Evolutionary conservation across 306 rosid species (phyloP).

Genomic region (Prunus salicina): DNA sequence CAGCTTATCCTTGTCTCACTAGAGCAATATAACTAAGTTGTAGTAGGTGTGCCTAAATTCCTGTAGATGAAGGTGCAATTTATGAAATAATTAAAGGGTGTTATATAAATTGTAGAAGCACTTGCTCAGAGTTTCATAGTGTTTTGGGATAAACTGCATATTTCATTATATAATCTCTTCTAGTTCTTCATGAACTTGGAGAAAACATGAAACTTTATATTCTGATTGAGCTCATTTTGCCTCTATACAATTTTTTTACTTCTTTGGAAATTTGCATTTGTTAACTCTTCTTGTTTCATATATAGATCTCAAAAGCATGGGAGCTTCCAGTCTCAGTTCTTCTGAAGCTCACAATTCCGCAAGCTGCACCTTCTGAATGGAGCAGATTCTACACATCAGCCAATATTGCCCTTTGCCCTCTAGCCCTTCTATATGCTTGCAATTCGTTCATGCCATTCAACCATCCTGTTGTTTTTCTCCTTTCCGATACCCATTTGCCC

Average conservation of each 20-base stretch:
- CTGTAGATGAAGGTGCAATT: background rate
- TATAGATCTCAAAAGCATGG: conserved; percentile 69
- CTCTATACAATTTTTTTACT: background rate
- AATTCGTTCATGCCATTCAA: conserved; percentile 65
- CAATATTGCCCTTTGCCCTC: conserved; percentile 78
- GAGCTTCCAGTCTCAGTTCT: conserved; percentile 62
- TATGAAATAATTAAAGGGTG: background rate
- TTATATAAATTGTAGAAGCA: background rate
- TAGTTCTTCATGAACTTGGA: background rate
- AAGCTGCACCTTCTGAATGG: conserved; percentile 75
- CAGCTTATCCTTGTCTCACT: background rate
- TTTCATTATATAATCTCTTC: background rate
- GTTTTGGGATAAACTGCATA: background rate
- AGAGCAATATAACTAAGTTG: background rate
- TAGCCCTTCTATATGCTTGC: conserved; percentile 71
- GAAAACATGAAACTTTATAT: background rate
- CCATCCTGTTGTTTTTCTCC: conserved; percentile 79
- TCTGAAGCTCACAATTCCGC: conserved; percentile 82
- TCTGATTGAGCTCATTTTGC: background rate
- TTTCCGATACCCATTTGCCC: conserved; percentile 67
- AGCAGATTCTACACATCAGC: conserved; percentile 80
- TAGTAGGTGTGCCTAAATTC: background rate
- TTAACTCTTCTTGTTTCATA: conserved; percentile 10
- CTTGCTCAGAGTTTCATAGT: background rate
- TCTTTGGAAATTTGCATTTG: conserved; percentile 23